These are phyloP conservation scores for Ballota nigra DNA, from an alignment of 257 asterid species.

Conservation along the genomic window DNA sequence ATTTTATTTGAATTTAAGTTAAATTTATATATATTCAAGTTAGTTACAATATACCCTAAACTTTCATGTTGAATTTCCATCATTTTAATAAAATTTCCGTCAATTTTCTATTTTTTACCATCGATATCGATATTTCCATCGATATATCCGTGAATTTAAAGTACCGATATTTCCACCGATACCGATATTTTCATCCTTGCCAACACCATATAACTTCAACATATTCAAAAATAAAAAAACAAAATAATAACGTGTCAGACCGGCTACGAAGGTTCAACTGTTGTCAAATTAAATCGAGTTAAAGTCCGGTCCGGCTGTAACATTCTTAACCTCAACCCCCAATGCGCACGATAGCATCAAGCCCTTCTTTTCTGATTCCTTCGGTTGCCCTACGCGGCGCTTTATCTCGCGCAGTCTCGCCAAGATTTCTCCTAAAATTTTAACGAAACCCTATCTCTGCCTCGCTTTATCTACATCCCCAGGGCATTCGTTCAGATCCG, in stretches of 20 bases:
- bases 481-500: slow-evolving; percentile 28
- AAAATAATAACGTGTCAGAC: neutral
- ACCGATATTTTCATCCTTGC: no score
- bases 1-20: no score
- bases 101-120: no score
- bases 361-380: slow-evolving; percentile 43
- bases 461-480: slow-evolving; percentile 3
- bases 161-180: no score
- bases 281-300: neutral
- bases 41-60: no score
- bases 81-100: no score
- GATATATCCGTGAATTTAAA: no score
- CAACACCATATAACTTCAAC: no score
- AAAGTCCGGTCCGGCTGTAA: neutral
- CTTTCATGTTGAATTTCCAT: no score
- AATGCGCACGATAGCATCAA: slow-evolving; percentile 46
- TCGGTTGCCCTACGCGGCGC: slow-evolving; percentile 41
- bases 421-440: slow-evolving; percentile 12
- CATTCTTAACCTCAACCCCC: slow-evolving; percentile 24
- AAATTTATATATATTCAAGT: no score
- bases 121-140: no score
- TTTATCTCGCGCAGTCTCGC: slow-evolving; percentile 31
- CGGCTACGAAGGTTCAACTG: neutral
- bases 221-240: no score
- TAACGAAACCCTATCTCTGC: slow-evolving; percentile 27